A percentile compares a stretch with the other conserved stretches of the same genome.
These are phyloP conservation scores for Microbotryomycetes sp. DNA, from an alignment of 1,284 basidiomycete species.

Conservation along the genomic window DNA sequence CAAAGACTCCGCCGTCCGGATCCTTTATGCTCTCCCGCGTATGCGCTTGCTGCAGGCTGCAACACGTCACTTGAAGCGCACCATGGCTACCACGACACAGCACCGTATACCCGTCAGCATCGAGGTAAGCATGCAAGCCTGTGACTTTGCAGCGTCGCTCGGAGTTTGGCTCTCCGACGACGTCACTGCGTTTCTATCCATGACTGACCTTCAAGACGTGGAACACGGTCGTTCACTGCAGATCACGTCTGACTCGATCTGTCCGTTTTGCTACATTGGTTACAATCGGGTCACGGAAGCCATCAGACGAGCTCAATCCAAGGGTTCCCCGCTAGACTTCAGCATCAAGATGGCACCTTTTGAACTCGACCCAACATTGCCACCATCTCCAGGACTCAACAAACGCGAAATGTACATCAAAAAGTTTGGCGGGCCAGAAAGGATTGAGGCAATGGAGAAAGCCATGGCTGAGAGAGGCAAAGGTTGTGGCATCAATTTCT, in stretches of 20 bases:
- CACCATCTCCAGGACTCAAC: constrained; percentile 48
- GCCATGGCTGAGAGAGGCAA: constrained; percentile 49
- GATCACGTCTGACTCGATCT: constrained; percentile 15
- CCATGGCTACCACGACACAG: constrained; percentile 7
- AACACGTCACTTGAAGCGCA: constrained; percentile 2
- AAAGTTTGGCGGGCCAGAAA: constrained; percentile 55
- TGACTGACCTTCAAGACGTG: background rate
- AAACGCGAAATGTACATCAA: constrained; percentile 50
- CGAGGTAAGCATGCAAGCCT: constrained; percentile 15
- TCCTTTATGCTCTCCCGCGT: too few relatives aligned
- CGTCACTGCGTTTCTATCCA: background rate
- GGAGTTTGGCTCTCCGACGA: too few relatives aligned
- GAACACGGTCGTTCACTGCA: background rate
- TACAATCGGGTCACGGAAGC: constrained; percentile 64
- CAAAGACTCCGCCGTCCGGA: too few relatives aligned
- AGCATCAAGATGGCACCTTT: constrained; percentile 69
- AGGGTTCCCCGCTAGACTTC: constrained; percentile 58
- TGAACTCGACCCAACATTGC: constrained; percentile 52
- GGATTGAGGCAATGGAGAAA: constrained; percentile 49
- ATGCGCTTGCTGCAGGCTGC: too few relatives aligned
- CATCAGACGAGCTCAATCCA: constrained; percentile 51
- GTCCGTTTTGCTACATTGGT: constrained; percentile 47
- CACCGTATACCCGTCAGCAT: constrained; percentile 10
- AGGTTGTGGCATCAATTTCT: constrained; percentile 59
- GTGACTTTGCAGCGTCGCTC: background rate